phyloP scores from a whole-genome alignment of 371 early-diverging fungal species.

The Lichtheimia corymbifera region DNA sequence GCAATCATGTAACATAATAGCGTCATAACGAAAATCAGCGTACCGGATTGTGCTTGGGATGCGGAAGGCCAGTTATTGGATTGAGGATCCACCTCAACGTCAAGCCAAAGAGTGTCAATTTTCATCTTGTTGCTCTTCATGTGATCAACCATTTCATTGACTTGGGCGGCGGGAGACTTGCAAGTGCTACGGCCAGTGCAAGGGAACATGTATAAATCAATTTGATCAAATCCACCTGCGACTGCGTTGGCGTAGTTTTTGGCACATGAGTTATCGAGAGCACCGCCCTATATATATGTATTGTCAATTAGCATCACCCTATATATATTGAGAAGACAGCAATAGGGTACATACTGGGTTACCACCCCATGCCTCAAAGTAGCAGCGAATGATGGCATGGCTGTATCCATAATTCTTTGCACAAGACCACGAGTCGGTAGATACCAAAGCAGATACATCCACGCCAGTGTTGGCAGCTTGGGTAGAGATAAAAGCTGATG shows the following conservation, averaged over 20 bases:
- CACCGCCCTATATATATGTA: conserved; percentile 19
- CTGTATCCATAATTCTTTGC: conserved; percentile 20
- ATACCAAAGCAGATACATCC: conserved; percentile 17
- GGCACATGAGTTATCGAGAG: conserved; percentile 15
- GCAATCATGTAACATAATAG: not conserved
- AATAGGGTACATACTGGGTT: conserved; percentile 14
- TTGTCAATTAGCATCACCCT: not conserved
- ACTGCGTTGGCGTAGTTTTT: conserved; percentile 23
- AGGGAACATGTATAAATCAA: conserved; percentile 30
- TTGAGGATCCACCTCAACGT: conserved; percentile 23
- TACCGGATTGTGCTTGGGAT: conserved; percentile 11
- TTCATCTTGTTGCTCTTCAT: conserved; percentile 20
- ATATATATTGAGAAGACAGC: not conserved
- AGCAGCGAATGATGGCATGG: conserved; percentile 22
- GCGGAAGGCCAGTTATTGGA: conserved; percentile 29
- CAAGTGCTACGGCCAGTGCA: conserved; percentile 28
- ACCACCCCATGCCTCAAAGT: conserved; percentile 19
- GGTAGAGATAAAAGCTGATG: not conserved
- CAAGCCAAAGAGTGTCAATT: conserved; percentile 24
- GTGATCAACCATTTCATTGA: conserved; percentile 15
- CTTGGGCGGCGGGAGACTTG: conserved; percentile 25
- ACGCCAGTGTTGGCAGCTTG: conserved; percentile 14
- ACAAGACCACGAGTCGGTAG: conserved; percentile 14
- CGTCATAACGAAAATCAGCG: not conserved
- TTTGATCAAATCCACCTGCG: conserved; percentile 15